These are phyloP conservation scores for Neurospora sp. DNA, from an alignment of 495 filamentous ascomycete genomes.

Conservation along the genomic window DNA sequence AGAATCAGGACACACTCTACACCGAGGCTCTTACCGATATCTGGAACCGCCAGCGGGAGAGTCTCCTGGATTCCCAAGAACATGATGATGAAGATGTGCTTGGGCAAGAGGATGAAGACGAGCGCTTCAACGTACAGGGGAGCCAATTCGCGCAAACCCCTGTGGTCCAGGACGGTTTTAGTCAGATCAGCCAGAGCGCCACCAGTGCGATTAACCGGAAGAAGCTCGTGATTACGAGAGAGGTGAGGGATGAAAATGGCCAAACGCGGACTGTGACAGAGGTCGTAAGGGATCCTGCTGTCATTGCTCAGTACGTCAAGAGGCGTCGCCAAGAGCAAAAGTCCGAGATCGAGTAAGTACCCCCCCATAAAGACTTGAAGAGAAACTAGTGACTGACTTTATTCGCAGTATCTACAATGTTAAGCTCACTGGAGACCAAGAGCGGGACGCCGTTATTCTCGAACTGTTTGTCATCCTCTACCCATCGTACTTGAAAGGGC, in stretches of 20 bases:
- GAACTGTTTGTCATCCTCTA: constrained; percentile 19
- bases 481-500: background rate
- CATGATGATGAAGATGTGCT: constrained; percentile 59
- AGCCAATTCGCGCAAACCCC: constrained; percentile 28
- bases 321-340: constrained; percentile 47
- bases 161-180: constrained; percentile 55
- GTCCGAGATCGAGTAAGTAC: constrained; percentile 54
- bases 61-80: constrained; percentile 47
- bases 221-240: constrained; percentile 66
- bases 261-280: constrained; percentile 48
- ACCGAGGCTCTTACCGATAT: constrained; percentile 79
- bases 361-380: background rate
- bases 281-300: constrained; percentile 59
- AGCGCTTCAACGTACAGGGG: constrained; percentile 42
- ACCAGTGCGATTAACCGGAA: constrained; percentile 55
- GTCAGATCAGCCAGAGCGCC: constrained; percentile 75
- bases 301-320: constrained; percentile 57
- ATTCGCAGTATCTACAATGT: constrained; percentile 35
- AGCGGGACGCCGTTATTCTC: constrained; percentile 34
- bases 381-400: constrained; percentile 12
- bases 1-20: constrained; percentile 79
- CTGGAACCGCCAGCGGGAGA: constrained; percentile 78
- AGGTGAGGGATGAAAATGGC: constrained; percentile 51
- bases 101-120: constrained; percentile 46
- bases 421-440: constrained; percentile 64